Conservation (phyloP, 805 yeast species). For the Metschnikowia proteae region DNA sequence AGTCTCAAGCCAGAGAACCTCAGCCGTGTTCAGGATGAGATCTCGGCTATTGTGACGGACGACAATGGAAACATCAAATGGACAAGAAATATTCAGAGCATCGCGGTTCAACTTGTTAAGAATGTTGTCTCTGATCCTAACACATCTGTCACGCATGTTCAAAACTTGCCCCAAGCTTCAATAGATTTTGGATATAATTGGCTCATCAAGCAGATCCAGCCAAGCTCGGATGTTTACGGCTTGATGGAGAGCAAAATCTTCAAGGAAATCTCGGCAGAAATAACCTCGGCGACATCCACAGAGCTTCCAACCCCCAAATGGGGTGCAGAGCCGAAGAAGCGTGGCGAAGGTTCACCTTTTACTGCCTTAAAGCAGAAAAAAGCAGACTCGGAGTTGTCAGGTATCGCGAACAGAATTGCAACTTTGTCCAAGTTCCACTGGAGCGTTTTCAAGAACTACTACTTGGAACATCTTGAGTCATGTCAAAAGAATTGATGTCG, state of each 20-base stretch:
- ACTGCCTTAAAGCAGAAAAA: constrained; percentile 11
- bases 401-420: constrained; percentile 56
- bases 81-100: constrained; percentile 75
- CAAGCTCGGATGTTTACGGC: constrained; percentile 70
- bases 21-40: constrained; percentile 58
- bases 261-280: constrained; percentile 28
- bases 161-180: constrained; percentile 34
- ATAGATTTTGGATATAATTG: constrained; percentile 68
- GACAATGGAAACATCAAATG: constrained; percentile 85
- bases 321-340: constrained; percentile 5
- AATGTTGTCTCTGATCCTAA: constrained; percentile 23
- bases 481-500: not conserved
- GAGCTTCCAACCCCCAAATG: constrained; percentile 1
- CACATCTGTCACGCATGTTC: constrained; percentile 11
- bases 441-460: constrained; percentile 76
- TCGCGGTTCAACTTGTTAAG: constrained; percentile 64
- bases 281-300: not conserved
- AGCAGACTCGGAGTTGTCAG: constrained; percentile 46
- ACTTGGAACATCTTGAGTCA: constrained; percentile 35
- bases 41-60: constrained; percentile 76
- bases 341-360: constrained; percentile 4
- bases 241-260: constrained; percentile 67
- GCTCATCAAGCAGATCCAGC: constrained; percentile 84
- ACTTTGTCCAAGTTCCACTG: constrained; percentile 74
- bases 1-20: constrained; percentile 33